Evolutionary conservation across 768 basidiomycete genomes (phyloP).

Genomic region (Xanthoconium stramineum): DNA sequence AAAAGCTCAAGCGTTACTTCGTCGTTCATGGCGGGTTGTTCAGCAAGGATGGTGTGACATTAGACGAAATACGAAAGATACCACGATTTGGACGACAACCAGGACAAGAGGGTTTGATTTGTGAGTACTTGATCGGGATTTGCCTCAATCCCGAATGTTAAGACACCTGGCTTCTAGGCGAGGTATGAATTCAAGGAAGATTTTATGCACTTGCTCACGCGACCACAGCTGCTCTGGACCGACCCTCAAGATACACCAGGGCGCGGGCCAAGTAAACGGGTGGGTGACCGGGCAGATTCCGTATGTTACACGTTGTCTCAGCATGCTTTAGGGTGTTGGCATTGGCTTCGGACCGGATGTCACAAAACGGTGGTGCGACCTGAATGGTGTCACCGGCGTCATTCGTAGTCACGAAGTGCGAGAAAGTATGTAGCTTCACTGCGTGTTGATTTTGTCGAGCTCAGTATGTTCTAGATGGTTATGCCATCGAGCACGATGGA

Average conservation of each 20-base stretch:
- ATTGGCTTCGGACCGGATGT: constrained; percentile 96
- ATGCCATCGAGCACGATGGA: constrained; percentile 92
- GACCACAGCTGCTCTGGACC: constrained; percentile 81
- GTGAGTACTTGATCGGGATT: constrained; percentile 41
- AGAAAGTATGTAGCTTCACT: constrained; percentile 52
- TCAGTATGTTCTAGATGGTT: constrained; percentile 60
- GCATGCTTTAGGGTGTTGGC: constrained; percentile 73
- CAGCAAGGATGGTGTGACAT: constrained; percentile 90
- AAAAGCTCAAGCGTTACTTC: constrained; percentile 86
- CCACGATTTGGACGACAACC: constrained; percentile 87
- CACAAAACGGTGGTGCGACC: constrained; percentile 82
- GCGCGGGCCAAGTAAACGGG: constrained; percentile 94
- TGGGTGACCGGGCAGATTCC: constrained; percentile 36
- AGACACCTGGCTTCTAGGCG: constrained; percentile 41
- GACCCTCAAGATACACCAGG: constrained; percentile 89
- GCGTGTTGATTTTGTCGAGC: background rate
- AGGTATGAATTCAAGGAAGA: constrained; percentile 41
- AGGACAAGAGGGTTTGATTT: constrained; percentile 94
- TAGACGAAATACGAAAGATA: constrained; percentile 90
- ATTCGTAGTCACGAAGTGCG: constrained; percentile 97
- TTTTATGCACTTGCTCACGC: constrained; percentile 4
- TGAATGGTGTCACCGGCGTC: constrained; percentile 83
- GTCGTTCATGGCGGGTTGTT: constrained; percentile 96
- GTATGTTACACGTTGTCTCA: constrained; percentile 10
- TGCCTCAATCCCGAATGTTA: constrained; percentile 5